Evolutionary conservation across 306 rosid genomes (phyloP).

Genomic region (Bauhinia variegata): DNA sequence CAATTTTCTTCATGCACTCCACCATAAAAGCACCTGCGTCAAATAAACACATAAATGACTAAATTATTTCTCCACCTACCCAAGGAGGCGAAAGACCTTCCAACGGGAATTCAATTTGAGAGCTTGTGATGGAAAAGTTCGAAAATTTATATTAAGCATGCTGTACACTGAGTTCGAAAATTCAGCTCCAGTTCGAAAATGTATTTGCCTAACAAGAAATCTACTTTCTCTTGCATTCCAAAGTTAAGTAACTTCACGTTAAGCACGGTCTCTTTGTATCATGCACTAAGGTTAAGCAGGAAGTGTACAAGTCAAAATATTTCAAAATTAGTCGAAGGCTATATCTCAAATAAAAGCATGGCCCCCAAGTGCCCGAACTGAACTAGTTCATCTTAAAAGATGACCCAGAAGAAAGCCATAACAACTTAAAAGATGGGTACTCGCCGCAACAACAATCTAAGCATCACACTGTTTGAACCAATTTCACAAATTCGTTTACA

Average conservation of each 20-base stretch:
- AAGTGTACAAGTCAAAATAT: constrained; percentile 34
- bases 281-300: constrained; percentile 13
- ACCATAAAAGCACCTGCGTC: constrained; percentile 9
- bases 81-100: background rate
- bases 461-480: background rate
- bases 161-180: background rate
- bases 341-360: constrained; percentile 19
- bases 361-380: background rate
- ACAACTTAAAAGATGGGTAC: background rate
- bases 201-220: constrained; percentile 6
- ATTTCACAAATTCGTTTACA: background rate
- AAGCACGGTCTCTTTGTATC: constrained; percentile 7
- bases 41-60: constrained; percentile 10
- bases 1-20: constrained; percentile 9
- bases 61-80: background rate
- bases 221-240: constrained; percentile 14
- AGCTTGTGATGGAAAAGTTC: constrained; percentile 3
- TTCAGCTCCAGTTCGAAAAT: background rate
- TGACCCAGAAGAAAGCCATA: background rate
- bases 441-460: background rate
- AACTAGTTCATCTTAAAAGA: background rate
- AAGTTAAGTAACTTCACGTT: constrained; percentile 16
- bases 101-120: background rate
- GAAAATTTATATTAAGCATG: background rate
- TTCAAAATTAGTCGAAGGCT: constrained; percentile 18